Evolutionary conservation across 306 rosid genomes (phyloP).

Genomic region (Erythrophleum fordii): DNA sequence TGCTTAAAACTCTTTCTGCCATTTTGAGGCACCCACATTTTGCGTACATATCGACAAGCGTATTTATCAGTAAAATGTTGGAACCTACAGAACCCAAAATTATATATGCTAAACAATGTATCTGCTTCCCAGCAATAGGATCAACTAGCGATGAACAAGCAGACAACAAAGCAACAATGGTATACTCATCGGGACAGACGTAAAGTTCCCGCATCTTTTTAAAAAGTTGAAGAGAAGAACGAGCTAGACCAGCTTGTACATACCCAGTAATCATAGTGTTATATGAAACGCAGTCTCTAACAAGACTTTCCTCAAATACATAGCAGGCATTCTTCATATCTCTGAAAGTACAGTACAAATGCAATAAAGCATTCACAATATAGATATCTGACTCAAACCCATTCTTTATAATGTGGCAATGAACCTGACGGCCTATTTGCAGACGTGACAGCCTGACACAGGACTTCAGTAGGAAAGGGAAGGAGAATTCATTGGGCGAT

Average conservation of each 20-base stretch:
- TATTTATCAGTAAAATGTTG: conserved; percentile 39
- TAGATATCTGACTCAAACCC: conserved; percentile 41
- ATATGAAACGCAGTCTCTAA: conserved; percentile 48
- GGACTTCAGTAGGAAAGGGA: conserved; percentile 49
- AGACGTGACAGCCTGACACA: conserved; percentile 29
- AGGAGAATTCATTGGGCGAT: conserved; percentile 45
- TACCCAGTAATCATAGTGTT: conserved; percentile 51
- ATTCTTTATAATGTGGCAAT: conserved; percentile 38
- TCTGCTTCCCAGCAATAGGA: conserved; percentile 41
- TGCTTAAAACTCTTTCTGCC: conserved; percentile 44
- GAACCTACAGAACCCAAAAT: conserved; percentile 29
- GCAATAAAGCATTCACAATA: conserved; percentile 39
- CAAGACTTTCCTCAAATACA: conserved; percentile 47
- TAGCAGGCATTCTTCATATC: conserved; percentile 21
- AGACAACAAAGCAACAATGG: conserved; percentile 49
- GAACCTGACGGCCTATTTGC: conserved; percentile 43
- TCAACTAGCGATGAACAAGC: conserved; percentile 42
- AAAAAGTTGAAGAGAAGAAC: conserved; percentile 28
- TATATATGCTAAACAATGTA: conserved; percentile 49
- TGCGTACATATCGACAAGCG: conserved; percentile 55
- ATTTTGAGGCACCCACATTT: conserved; percentile 47
- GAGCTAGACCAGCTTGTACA: conserved; percentile 38
- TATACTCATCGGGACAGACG: conserved; percentile 47
- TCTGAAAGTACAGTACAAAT: conserved; percentile 32
- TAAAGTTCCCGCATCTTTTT: conserved; percentile 38